Conservation (phyloP, 2,329 filamentous ascomycete genomes). For the Fusarium domesticum region DNA sequence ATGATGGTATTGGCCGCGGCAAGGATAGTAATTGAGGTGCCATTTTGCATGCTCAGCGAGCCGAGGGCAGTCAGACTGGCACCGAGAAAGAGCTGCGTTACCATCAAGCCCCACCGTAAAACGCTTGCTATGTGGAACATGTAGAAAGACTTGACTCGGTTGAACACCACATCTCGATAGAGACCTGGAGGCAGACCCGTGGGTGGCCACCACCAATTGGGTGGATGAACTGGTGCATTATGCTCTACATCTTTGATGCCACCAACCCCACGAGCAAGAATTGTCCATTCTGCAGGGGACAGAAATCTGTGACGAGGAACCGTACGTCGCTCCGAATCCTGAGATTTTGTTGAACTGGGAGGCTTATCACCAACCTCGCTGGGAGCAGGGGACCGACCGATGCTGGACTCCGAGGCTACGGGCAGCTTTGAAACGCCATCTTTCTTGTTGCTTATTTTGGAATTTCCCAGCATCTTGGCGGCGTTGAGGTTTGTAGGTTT, state of each 20-base stretch:
- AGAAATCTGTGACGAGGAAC: conserved; percentile 38
- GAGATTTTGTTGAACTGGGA: not conserved
- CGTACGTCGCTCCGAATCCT: not conserved
- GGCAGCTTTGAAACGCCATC: not conserved
- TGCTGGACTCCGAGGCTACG: not conserved
- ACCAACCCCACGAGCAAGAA: conserved; percentile 47
- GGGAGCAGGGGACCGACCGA: not conserved
- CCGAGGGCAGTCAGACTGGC: conserved; percentile 51
- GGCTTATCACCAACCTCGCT: conserved; percentile 1
- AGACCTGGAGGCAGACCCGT: conserved; percentile 47
- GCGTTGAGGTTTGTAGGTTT: not conserved
- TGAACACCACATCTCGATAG: conserved; percentile 46
- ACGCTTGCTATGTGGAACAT: conserved; percentile 43
- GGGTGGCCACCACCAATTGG: conserved; percentile 44
- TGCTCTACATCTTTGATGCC: conserved; percentile 46
- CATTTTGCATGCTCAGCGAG: conserved; percentile 37
- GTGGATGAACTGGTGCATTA: conserved; percentile 41
- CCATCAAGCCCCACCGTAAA: conserved; percentile 45
- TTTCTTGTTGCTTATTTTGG: not conserved
- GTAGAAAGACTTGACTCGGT: conserved; percentile 45
- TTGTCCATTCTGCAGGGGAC: conserved; percentile 43
- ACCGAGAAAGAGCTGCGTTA: conserved; percentile 48
- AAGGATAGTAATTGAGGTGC: conserved; percentile 46
- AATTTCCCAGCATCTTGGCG: not conserved
- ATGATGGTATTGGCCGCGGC: conserved; percentile 50